Evolutionary conservation across 371 early-diverging fungal genomes (phyloP), one percentile per base, ranked within the genome.

Genomic region (Circinella minor): DNA sequence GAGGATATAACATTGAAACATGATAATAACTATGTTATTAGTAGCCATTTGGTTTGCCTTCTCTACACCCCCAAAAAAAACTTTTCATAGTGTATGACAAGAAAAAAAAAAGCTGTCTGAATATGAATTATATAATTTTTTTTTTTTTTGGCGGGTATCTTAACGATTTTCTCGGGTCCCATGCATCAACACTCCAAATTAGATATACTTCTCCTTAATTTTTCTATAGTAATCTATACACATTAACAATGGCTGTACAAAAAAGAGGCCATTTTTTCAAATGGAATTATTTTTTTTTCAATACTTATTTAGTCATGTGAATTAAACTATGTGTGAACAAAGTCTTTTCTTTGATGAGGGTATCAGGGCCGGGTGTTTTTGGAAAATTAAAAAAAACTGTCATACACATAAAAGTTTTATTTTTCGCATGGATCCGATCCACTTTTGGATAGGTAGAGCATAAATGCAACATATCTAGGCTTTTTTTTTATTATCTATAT

Each of bases 361-460:
- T 11, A 47, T 11, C 9, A 15, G 15, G 51, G 15, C 51, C 51
- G 15, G 51, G 51, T 3, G 8, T 1, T 1, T 13, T 51, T 51
- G 0, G 14, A 51, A 51, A 7, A n/a, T 8, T 1, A 15, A 51
- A 14, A 51, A 13, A 51, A 51, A n/a, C 51, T 51, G 51, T 51
- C 51, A 51, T 51, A 51, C 51, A 43, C 11, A 43, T 43, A 43
- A 1, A 43, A 43, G 11, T 9, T 6, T 43, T 51, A 4, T 51
- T 51, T 17, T 51, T 0, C 51, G 51, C 51, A 51, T 51, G 51
- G 51, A 51, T 51, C 51, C 51, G 51, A 51, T 51, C 51, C 51
- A 51, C 17, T 51, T 51, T 51, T n/a, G 51, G 51, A n/a, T n/a
- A 51, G 43, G 2, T 27, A 9, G 43, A 9, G 43, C 43, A 43